Evolutionary conservation across 345 rosid genomes (phyloP).

Genomic region (Alliaria petiolata): DNA sequence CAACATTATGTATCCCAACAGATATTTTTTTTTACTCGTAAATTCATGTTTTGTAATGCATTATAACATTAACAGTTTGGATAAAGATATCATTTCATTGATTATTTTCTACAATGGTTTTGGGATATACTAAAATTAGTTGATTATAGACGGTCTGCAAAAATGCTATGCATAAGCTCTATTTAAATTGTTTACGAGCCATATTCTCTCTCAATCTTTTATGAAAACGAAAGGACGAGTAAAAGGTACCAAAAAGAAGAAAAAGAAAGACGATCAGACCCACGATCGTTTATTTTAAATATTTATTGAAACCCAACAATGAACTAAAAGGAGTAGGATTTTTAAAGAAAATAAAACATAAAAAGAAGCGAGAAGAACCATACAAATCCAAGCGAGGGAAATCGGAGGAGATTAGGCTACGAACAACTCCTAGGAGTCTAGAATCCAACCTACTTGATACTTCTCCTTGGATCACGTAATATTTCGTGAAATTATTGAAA

Average conservation of each 20-base stretch:
- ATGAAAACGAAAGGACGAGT: conserved; percentile 26
- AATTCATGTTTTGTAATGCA: neutral
- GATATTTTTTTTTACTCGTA: neutral
- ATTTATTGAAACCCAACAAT: neutral
- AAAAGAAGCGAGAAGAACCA: conserved; percentile 21
- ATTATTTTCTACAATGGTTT: neutral
- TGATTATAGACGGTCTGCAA: neutral
- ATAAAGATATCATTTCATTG: neutral
- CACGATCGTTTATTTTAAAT: conserved; percentile 24
- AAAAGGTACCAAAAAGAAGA: conserved; percentile 18
- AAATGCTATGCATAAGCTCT: neutral
- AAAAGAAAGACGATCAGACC: conserved; percentile 22
- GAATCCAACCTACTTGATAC: conserved; percentile 10
- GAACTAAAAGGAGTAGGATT: neutral
- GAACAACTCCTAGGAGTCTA: neutral
- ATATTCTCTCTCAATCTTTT: neutral
- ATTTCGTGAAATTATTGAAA: neutral
- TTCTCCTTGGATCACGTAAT: conserved; percentile 14
- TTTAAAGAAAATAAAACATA: neutral
- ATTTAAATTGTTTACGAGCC: neutral
- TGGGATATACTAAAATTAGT: neutral
- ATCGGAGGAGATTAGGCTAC: conserved; percentile 16
- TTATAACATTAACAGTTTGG: neutral
- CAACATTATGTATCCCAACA: neutral
- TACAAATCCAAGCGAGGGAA: conserved; percentile 1